These are phyloP conservation scores for Antitrichia curtipendula DNA, from an alignment of 225 moss, liverwort and hornwort species.

Conservation along the genomic window DNA sequence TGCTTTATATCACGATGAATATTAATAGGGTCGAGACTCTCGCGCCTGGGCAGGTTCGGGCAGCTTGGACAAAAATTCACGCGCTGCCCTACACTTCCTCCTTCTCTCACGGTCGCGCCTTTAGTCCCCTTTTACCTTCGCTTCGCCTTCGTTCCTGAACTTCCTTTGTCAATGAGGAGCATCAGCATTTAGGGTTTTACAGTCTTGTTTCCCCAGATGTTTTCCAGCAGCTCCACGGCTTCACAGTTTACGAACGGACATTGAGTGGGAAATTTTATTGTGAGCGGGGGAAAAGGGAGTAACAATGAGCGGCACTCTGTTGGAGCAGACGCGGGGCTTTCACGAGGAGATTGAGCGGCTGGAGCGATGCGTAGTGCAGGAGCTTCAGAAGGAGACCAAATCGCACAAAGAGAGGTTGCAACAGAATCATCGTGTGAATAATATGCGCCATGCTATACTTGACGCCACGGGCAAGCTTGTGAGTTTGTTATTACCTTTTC, in stretches of 20 bases:
- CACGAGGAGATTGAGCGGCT: slow-evolving; percentile 88
- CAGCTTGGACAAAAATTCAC: not conserved
- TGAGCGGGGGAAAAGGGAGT: not conserved
- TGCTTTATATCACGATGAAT: not conserved
- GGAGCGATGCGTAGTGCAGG: slow-evolving; percentile 81
- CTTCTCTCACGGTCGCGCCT: not conserved
- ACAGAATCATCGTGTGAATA: slow-evolving; percentile 90
- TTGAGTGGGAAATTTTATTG: not conserved
- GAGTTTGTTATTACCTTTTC: not conserved
- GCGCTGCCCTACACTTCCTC: not conserved
- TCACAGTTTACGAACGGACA: not conserved
- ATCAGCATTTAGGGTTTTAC: not conserved
- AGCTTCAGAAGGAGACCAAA: slow-evolving; percentile 85
- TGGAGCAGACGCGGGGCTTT: slow-evolving; percentile 87
- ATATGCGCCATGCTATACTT: slow-evolving; percentile 86
- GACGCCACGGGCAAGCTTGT: slow-evolving; percentile 64
- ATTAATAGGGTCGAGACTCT: not conserved
- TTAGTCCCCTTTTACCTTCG: too few species aligned
- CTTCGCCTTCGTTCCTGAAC: too few species aligned
- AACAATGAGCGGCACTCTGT: slow-evolving; percentile 74
- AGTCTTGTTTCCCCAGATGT: not conserved
- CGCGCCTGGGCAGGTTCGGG: not conserved
- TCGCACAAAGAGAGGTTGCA: slow-evolving; percentile 86
- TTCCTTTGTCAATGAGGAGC: not conserved
- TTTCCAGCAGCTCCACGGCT: not conserved